phyloP scores from a whole-genome alignment of 257 asterid species.

The Eustoma russellianum region DNA sequence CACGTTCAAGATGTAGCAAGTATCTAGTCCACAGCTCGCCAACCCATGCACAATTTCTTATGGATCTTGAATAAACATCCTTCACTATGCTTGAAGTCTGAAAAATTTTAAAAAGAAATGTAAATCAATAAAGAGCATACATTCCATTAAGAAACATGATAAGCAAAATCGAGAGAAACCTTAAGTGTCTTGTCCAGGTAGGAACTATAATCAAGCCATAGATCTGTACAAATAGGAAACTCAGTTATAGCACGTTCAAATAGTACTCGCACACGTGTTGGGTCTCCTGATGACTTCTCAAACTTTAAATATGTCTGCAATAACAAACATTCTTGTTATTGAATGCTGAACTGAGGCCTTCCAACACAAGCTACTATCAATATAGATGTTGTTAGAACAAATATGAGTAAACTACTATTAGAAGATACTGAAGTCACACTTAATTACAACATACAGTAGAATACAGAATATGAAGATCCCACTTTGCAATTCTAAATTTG shows the following conservation, averaged over 20 bases:
- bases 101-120: slow-evolving; percentile 11
- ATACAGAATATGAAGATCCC: too few relatives aligned
- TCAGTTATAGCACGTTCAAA: slow-evolving; percentile 85
- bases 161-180: slow-evolving; percentile 33
- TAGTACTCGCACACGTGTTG: slow-evolving; percentile 84
- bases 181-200: slow-evolving; percentile 86
- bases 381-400: too few relatives aligned
- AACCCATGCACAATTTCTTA: slow-evolving; percentile 94
- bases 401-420: too few relatives aligned
- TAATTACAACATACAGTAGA: too few relatives aligned
- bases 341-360: background rate
- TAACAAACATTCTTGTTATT: slow-evolving; percentile 1
- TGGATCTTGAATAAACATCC: slow-evolving; percentile 73
- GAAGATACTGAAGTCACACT: too few relatives aligned
- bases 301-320: slow-evolving; percentile 76
- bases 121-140: too few relatives aligned
- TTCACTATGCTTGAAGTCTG: slow-evolving; percentile 78
- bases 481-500: too few relatives aligned
- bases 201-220: slow-evolving; percentile 75
- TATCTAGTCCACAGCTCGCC: slow-evolving; percentile 88
- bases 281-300: slow-evolving; percentile 92
- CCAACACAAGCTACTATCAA: background rate
- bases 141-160: background rate
- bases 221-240: slow-evolving; percentile 65
- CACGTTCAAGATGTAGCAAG: slow-evolving; percentile 71